phyloP scores from a whole-genome alignment of 768 basidiomycete species.

The Lentinula detonsa region DNA sequence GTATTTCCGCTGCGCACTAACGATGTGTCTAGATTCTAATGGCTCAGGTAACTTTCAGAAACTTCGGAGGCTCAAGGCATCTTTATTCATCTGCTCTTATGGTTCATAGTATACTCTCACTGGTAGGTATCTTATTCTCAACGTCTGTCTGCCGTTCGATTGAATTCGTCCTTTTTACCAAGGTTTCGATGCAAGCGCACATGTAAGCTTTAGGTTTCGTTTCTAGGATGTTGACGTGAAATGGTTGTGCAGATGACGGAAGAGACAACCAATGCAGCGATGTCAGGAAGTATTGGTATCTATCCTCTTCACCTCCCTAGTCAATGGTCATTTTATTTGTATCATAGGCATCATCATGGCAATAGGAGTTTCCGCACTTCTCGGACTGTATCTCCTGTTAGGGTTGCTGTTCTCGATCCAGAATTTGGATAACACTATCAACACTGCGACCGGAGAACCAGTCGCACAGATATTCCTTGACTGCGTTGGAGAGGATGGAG shows the following conservation, averaged over 20 bases:
- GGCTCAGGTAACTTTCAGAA: slow-evolving; percentile 40
- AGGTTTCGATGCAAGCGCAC: slow-evolving; percentile 74
- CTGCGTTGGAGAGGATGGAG: slow-evolving; percentile 67
- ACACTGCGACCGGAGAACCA: slow-evolving; percentile 55
- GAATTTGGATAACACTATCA: slow-evolving; percentile 50
- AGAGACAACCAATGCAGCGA: slow-evolving; percentile 66
- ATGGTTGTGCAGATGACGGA: slow-evolving; percentile 54
- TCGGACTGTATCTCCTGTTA: slow-evolving; percentile 73
- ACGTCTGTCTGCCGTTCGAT: not conserved
- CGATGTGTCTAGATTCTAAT: slow-evolving; percentile 44
- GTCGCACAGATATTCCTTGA: slow-evolving; percentile 78
- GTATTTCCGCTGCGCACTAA: not conserved
- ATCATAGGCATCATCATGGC: slow-evolving; percentile 53
- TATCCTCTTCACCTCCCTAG: not conserved
- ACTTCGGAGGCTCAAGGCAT: not conserved
- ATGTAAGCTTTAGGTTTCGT: slow-evolving; percentile 31
- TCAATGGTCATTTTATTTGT: not conserved
- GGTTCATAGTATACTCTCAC: slow-evolving; percentile 54
- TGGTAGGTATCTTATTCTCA: slow-evolving; percentile 28
- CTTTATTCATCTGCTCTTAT: not conserved
- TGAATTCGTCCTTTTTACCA: not conserved
- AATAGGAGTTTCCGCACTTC: slow-evolving; percentile 63
- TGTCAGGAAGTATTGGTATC: slow-evolving; percentile 51
- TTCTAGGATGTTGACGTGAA: not conserved
- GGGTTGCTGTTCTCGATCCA: slow-evolving; percentile 76